Base-by-base conservation (phyloP, 1,284 basidiomycete species). In the Hymenochaete sp. region DNA sequence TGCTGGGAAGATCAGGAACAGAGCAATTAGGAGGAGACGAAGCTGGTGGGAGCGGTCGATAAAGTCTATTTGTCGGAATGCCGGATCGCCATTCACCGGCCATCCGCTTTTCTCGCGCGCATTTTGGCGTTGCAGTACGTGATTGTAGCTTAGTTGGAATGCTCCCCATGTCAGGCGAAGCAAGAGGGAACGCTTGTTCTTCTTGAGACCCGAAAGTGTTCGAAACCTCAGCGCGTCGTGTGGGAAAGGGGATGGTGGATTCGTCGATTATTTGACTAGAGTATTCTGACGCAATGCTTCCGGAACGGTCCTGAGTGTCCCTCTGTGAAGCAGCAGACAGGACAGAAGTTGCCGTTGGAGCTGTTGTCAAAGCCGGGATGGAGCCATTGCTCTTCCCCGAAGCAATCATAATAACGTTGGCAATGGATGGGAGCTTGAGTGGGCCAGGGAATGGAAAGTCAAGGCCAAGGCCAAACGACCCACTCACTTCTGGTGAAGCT, bases 381-480 rank as follows among this genome's bases (percentile, higher is more conserved):
- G 41, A 47, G 7, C 24, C n/a, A 27, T 36, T 44, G 19, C 42
- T 44, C 4, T 21, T 32, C n/a, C 9, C 21, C 5, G 49, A 42
- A 14, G 45, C 33, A 26, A 42, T 37, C 21, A 51, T 39, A 22
- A 51, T 43, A 5, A 45, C 44, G 19, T 40, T 47, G 6, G 45
- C 40, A 11, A 51, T 51, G 25, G 46, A 48, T 4, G 40, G 45
- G 10, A 51, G 42, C 19, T 49, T 38, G 3, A 51, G 45, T 2
- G 49, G 49, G 22, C 41, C 45, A 3, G 49, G 49, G 1, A 51
- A 31, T 8, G 49, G 49, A 38, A 51, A 51, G 11, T 51, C 45
- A 13, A 51, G 49, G 5, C 49, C 45, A 9, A 51, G 31, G 14
- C 48, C 48, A 32, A 47, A 37, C n/a, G n/a, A n/a, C 14, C 44